Evolutionary conservation across 163 green algal genomes (phyloP).

Genomic region (Chloromonas sp.): DNA sequence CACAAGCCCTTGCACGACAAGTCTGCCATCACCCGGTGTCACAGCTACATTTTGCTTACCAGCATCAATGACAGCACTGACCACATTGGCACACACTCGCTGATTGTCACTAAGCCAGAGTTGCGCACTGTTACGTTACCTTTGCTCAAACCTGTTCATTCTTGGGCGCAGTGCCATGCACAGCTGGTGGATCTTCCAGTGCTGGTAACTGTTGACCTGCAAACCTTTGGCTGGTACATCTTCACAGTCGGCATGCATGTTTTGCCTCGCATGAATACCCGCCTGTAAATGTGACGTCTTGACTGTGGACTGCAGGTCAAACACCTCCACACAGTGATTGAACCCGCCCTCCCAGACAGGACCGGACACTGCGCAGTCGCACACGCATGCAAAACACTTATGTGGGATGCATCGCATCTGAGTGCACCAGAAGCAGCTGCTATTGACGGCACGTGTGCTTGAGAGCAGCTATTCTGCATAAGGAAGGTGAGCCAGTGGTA

Average conservation of each 20-base stretch:
- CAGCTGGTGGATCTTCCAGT: background rate
- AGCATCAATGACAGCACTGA: too few species aligned
- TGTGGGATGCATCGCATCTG: background rate
- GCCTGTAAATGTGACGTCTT: constrained; percentile 18
- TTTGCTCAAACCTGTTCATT: too few species aligned
- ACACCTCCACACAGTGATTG: constrained; percentile 26
- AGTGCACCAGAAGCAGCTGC: background rate
- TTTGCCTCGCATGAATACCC: background rate
- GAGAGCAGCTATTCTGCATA: too few species aligned
- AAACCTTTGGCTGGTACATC: background rate
- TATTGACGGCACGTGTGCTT: too few species aligned
- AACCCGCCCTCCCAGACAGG: constrained; percentile 7
- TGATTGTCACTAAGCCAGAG: too few species aligned
- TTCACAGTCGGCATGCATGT: background rate
- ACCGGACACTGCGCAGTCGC: background rate
- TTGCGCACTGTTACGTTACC: too few species aligned
- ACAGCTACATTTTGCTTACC: too few species aligned
- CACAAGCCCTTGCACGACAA: too few species aligned
- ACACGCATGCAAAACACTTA: background rate
- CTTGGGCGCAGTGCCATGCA: too few species aligned
- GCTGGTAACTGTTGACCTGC: background rate
- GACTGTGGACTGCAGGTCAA: constrained; percentile 7
- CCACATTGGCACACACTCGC: background rate
- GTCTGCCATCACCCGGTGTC: too few species aligned
- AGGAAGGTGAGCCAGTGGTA: background rate